Conservation (phyloP, 805 yeast genomes). For the Metschnikowia gelsemii region DNA sequence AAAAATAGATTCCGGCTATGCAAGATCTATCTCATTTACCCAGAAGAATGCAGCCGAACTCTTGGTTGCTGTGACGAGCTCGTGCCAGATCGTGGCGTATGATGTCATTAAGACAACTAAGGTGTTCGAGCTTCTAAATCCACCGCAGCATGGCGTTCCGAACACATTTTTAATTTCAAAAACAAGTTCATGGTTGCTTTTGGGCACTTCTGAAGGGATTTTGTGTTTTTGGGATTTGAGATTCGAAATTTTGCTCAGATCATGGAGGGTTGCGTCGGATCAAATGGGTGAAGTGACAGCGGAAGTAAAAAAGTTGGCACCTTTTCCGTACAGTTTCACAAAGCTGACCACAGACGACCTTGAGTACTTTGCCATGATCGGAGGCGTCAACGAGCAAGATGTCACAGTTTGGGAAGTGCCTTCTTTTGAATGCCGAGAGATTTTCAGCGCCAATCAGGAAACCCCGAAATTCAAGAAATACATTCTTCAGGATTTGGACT, state of each 20-base stretch:
- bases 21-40: constrained; percentile 44
- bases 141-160: constrained; percentile 64
- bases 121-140: constrained; percentile 47
- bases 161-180: constrained; percentile 58
- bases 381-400: constrained; percentile 62
- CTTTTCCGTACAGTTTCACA: constrained; percentile 37
- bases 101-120: constrained; percentile 59
- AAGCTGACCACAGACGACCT: not conserved
- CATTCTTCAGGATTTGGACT: constrained; percentile 23
- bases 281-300: constrained; percentile 28
- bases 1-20: constrained; percentile 36
- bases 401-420: constrained; percentile 77
- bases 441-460: constrained; percentile 24
- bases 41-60: constrained; percentile 39
- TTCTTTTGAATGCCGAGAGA: constrained; percentile 51
- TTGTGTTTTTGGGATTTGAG: constrained; percentile 81
- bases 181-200: constrained; percentile 57
- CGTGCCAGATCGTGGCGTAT: constrained; percentile 48
- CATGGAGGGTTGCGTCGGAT: constrained; percentile 58
- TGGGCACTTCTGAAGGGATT: constrained; percentile 76
- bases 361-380: constrained; percentile 49
- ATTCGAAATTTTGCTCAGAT: constrained; percentile 56
- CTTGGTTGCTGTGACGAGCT: constrained; percentile 53
- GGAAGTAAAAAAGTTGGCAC: constrained; percentile 44
- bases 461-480: constrained; percentile 27